Conservation (phyloP, 2,329 filamentous ascomycete species). For the Lachnellula willkommii region DNA sequence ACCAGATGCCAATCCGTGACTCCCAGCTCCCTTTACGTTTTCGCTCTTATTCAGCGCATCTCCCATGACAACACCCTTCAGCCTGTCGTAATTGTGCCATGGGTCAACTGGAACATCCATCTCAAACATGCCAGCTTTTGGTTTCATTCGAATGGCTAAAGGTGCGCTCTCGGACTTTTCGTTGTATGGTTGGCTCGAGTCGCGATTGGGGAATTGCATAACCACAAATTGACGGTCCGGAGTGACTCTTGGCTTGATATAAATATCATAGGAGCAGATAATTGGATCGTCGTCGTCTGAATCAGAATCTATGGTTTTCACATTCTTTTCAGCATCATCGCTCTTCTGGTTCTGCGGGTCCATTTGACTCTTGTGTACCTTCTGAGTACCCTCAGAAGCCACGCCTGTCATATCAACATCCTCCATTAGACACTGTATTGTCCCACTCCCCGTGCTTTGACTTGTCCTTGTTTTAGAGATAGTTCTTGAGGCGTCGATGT, state of each 20-base stretch:
- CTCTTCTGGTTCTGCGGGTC: neutral
- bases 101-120: slow-evolving; percentile 80
- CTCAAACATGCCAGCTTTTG: slow-evolving; percentile 76
- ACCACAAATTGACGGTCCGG: slow-evolving; percentile 64
- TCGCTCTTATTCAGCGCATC: slow-evolving; percentile 59
- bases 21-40: slow-evolving; percentile 52
- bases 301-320: slow-evolving; percentile 7
- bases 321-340: neutral
- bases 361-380: neutral
- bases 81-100: slow-evolving; percentile 69
- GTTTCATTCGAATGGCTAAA: slow-evolving; percentile 74
- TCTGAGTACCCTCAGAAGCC: neutral
- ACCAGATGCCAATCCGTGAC: slow-evolving; percentile 65
- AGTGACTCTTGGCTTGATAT: slow-evolving; percentile 69
- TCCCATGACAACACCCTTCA: slow-evolving; percentile 78
- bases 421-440: neutral
- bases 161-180: slow-evolving; percentile 52
- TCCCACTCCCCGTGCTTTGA: neutral
- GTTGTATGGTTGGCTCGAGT: slow-evolving; percentile 53
- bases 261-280: slow-evolving; percentile 74
- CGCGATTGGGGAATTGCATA: slow-evolving; percentile 82
- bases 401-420: neutral
- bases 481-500: neutral
- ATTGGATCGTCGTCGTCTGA: slow-evolving; percentile 55
- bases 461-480: neutral